Evolutionary conservation across 495 filamentous ascomycete genomes (phyloP), one percentile per base, ranked within the genome.

Genomic region (Tetracladium setigerum): DNA sequence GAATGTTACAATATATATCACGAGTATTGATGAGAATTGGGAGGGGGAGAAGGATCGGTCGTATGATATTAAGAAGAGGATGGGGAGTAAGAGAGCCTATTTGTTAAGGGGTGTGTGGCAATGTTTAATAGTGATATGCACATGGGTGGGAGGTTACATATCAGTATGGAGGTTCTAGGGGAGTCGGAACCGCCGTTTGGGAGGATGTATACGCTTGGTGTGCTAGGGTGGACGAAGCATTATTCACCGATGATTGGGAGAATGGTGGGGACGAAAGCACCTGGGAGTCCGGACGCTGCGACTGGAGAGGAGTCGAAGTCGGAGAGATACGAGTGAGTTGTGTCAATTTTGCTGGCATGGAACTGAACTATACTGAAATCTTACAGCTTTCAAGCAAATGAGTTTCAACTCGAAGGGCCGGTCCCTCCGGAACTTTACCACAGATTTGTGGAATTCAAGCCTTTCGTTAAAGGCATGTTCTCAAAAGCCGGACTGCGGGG

Each of bases 381-480:
- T 32, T 48, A 41, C 53, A 89, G 84, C 62, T 97, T 97, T 67
- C 88, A 95, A 74, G 88, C 91, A 32, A 92, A 90, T 61, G 83
- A 95, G 52, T 80, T 97, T 38, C 91, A 96, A 52, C 75, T 97
- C 24, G 69, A 73, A 17, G 91, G 91, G 0, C 91, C 91, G 0
- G 83, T 90, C 0, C 89, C 91, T 0, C 60, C 73, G 2, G 67
- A 77, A 38, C 70, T 97, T 19, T 94, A 94, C 59, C 89, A 95
- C 59, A 82, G 86, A 49, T 97, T 82, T 64, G 89, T 96, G 38
- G 90, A 92, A 59, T 95, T 96, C 62, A 83, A 78, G 37, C 90
- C 91, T 15, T 87, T 95, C 56, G 84, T 97, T 32, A 86, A 86
- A 15, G 77, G 80, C 31, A 92, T 95, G 81, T 97, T 96, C 64